Base-by-base conservation (phyloP, 2,329 filamentous ascomycete species). In the Seiridium unicorne region DNA sequence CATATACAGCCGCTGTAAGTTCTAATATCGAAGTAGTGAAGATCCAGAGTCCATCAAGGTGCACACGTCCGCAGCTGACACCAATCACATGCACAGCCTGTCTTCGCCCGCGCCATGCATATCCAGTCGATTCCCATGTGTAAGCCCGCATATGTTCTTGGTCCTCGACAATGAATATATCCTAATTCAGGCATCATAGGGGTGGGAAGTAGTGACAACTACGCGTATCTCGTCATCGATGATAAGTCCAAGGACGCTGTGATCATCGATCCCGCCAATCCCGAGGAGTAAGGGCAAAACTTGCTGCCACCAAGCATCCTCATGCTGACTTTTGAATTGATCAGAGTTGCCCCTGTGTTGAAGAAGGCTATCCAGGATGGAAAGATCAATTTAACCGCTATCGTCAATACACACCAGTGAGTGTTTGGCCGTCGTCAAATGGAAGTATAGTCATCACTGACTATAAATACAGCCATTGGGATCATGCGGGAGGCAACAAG, bases 351-450 rank as follows among this genome's bases (percentile, higher is more conserved):
- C 0, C 86, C 86, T 0, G 75, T 88, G 13, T 77, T 99, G 57
- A 89, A 94, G 72, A 83, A 93, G 65, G 88, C 91, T 61, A 89
- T 91, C 5, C 77, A 87, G 46, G 78, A 81, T 31, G 89, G 89
- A 13, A 84, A 86, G 66, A 92, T 97, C 71, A 93, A 96, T 68
- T 78, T 99, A 63, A 93, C 84, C 32, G 91, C 89, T 55, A 96
- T 99, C 71, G 88, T 98, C 69, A 99, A 99, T 73, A 99, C 95
- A 1, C 95, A 99, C 71, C 94, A 98, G 93, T 97, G 80, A 76
- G 91, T 76, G n/a, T 49, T 26, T 38, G 32, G 31, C 18, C 48
- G 32, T n/a, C 38, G 55, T 4, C 11, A 38, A 26, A 13, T n/a
- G 35, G 13, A 9, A 44, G 44, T 8, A 18, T 48, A 18, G n/a